Percentiles rank a stretch among this genome's conserved stretches.
These are phyloP conservation scores for Echinosophora koreensis DNA, from an alignment of 306 rosid species.

Conservation along the genomic window DNA sequence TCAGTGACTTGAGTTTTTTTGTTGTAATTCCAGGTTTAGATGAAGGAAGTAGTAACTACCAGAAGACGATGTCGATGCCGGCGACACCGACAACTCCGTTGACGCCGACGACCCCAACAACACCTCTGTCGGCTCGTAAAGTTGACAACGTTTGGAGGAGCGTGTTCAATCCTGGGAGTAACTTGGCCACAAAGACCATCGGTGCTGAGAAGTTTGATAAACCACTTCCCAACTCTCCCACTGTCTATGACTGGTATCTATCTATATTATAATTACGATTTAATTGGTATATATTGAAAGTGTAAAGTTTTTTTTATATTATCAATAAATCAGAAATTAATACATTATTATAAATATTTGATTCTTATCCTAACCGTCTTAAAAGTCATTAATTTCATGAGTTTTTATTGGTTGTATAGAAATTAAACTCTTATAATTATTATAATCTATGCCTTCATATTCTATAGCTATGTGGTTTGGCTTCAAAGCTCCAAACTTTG, in stretches of 20 bases:
- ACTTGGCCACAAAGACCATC: constrained; percentile 71
- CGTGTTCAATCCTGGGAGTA: constrained; percentile 95
- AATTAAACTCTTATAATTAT: too few relatives aligned
- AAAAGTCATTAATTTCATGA: too few relatives aligned
- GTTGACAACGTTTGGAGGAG: constrained; percentile 98
- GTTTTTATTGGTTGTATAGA: too few relatives aligned
- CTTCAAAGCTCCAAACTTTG: too few relatives aligned
- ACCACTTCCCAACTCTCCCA: constrained; percentile 89
- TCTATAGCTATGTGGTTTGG: neutral
- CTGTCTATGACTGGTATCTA: constrained; percentile 98
- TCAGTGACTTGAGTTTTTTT: neutral
- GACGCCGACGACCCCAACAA: constrained; percentile 59
- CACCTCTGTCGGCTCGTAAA: constrained; percentile 67
- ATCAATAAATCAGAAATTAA: too few relatives aligned
- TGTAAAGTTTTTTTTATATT: too few relatives aligned
- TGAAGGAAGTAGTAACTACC: constrained; percentile 61
- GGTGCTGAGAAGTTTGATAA: constrained; percentile 82
- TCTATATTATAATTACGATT: too few relatives aligned
- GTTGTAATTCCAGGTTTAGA: neutral
- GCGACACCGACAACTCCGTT: constrained; percentile 61
- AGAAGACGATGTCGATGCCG: constrained; percentile 59
- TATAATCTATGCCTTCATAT: too few relatives aligned
- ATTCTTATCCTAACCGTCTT: too few relatives aligned
- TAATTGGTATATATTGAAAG: too few relatives aligned
- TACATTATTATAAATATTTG: too few relatives aligned